Base-by-base conservation (phyloP, 352 stramenopile genomes). In the Globisporangium radiosum region DNA sequence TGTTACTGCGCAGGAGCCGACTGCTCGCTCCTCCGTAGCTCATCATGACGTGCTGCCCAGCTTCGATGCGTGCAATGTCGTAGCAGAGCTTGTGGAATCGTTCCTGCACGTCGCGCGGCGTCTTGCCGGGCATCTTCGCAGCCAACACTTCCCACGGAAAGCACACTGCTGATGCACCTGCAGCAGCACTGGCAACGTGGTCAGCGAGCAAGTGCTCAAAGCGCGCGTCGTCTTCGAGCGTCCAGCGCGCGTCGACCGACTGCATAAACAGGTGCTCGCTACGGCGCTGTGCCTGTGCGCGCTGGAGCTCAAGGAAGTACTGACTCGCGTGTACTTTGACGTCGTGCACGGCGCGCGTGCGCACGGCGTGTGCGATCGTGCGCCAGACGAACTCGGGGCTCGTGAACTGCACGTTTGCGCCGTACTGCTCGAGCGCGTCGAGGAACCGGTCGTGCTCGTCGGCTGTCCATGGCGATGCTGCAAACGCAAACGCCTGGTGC, bases 51-150 rank as follows among this genome's bases (percentile, higher is more conserved):
- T 88, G 78, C 47, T 88, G 72, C 0, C 79, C 79, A 14, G 55
- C 68, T 56, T 93, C 81, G 47, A 93, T 91, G 11, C 73, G 67
- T n/a, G 76, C 72, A 7, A 93, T 63, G 56, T 93, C 84, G 52
- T 87, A 78, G 56, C 83, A 87, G 37, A 91, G 81, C 72, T 88
- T 87, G 57, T 81, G 64, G 63, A 87, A 94, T 47, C 84, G 71
- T 50, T 88, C 79, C 9, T 83, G 74, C 5, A 86, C 65, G 17
- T 83, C 78, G 1, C 72, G 66, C 4, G 73, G 57, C 2, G 68
- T 75, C 56, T 89, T 92, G 15, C 71, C 72, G 7, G 70, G 70
- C 3, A 92, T 62, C 52, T 69, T 62, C 17, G 68, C 70, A 3
- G 80, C 78, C 66, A 94, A 87, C 0, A 63, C 52, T 11, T 78